Conservation (phyloP, 106 monocot genomes). For the Acorus calamus region DNA sequence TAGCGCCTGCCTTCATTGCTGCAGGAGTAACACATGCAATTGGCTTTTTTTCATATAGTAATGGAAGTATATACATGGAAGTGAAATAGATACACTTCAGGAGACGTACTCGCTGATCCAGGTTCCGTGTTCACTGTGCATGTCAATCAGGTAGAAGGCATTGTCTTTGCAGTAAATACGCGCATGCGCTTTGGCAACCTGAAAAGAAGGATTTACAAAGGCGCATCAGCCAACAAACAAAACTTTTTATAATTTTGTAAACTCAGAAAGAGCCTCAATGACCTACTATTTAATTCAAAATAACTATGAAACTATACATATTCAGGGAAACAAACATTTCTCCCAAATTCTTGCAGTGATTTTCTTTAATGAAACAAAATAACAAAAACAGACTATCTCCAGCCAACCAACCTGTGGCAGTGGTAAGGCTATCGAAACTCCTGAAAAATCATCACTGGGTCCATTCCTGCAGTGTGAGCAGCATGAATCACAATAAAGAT, state of each 20-base stretch:
- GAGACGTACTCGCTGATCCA: constrained; percentile 80
- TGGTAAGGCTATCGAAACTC: constrained; percentile 31
- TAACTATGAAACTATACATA: too few relatives aligned
- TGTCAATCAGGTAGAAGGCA: constrained; percentile 78
- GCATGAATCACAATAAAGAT: not conserved
- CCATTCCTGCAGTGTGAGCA: constrained; percentile 33
- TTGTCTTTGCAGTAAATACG: constrained; percentile 69
- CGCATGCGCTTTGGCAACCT: constrained; percentile 69
- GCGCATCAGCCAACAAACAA: not conserved
- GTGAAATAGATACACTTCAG: too few relatives aligned
- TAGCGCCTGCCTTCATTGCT: constrained; percentile 84
- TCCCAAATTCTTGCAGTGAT: too few relatives aligned
- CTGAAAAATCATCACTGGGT: constrained; percentile 8
- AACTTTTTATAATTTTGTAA: too few relatives aligned
- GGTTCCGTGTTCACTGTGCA: constrained; percentile 75
- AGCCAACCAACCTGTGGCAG: constrained; percentile 51
- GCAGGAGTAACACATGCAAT: constrained; percentile 1
- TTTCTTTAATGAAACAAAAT: too few relatives aligned
- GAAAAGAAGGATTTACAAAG: not conserved
- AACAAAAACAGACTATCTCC: not conserved
- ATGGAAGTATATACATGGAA: too few relatives aligned
- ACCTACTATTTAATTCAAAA: too few relatives aligned
- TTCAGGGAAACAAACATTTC: too few relatives aligned
- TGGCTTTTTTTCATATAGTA: not conserved
- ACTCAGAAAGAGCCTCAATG: too few relatives aligned